These are phyloP conservation scores for Wickerhamiella galacta DNA, from an alignment of 805 yeast species.

Conservation along the genomic window DNA sequence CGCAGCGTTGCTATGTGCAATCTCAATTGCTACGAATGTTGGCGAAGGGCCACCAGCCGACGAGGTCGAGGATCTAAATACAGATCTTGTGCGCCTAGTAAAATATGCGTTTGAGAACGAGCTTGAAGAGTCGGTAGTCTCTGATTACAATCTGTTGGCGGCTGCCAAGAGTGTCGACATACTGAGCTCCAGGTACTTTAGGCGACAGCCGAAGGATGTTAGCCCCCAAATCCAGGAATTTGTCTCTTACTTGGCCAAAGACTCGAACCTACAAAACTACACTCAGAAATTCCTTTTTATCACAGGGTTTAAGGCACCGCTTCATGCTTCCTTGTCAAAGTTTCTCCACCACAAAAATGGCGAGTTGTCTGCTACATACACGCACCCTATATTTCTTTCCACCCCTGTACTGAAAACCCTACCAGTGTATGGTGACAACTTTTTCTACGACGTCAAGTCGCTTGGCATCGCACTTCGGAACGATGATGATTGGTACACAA, in stretches of 20 bases:
- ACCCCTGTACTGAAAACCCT: no score
- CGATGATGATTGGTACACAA: constrained; percentile 31
- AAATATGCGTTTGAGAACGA: no score
- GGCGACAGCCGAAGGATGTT: no score
- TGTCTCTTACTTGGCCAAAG: background rate
- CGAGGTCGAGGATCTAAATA: no score
- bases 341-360: background rate
- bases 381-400: no score
- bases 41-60: no score
- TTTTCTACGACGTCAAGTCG: constrained; percentile 41
- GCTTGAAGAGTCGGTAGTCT: no score
- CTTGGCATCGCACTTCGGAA: constrained; percentile 42
- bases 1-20: constrained; percentile 8
- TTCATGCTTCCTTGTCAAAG: constrained; percentile 1
- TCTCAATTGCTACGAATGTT: constrained; percentile 1
- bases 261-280: background rate
- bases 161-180: no score
- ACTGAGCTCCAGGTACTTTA: no score
- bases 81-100: no score
- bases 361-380: no score
- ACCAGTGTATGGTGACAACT: constrained; percentile 31
- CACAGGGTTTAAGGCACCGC: constrained; percentile 1
- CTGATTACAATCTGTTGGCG: no score
- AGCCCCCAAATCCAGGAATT: background rate
- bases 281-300: constrained; percentile 1